A percentile compares a stretch with the other conserved stretches of the same genome.
Evolutionary conservation across 2,329 filamentous ascomycete species (phyloP).

Genomic region (Botrytis paeoniae): DNA sequence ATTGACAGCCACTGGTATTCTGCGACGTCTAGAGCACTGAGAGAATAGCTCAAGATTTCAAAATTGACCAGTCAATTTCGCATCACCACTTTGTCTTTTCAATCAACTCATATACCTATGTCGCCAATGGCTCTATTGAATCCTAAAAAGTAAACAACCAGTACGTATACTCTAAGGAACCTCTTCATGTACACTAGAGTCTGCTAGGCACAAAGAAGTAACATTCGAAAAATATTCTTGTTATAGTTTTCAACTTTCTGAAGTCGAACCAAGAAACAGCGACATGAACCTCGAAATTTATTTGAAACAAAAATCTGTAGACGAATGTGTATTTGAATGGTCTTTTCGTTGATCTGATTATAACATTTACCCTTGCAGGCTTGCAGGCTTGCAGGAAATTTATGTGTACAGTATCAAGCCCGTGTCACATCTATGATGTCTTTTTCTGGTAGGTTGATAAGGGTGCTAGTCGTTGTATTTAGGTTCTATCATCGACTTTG

Average conservation of each 20-base stretch:
- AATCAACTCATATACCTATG: neutral
- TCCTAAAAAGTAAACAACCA: neutral
- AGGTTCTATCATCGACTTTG: neutral
- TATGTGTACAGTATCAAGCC: neutral
- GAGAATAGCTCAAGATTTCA: neutral
- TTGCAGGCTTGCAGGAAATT: neutral
- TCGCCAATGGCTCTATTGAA: neutral
- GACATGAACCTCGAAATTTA: neutral
- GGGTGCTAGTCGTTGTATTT: neutral
- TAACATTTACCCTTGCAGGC: neutral
- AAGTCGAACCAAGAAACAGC: neutral
- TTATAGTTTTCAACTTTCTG: neutral
- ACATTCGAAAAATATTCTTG: neutral
- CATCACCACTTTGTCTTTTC: neutral
- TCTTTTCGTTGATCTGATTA: neutral
- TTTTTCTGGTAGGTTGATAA: neutral
- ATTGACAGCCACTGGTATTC: neutral
- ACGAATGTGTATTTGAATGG: neutral
- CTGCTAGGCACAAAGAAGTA: neutral
- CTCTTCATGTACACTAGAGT: neutral
- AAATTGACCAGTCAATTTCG: neutral
- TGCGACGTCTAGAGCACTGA: neutral
- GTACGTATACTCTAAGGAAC: neutral
- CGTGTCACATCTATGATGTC: neutral
- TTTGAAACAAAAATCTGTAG: neutral